These are phyloP conservation scores for Nannizzia gypsea DNA, from an alignment of 2,329 filamentous ascomycete genomes.

Conservation along the genomic window DNA sequence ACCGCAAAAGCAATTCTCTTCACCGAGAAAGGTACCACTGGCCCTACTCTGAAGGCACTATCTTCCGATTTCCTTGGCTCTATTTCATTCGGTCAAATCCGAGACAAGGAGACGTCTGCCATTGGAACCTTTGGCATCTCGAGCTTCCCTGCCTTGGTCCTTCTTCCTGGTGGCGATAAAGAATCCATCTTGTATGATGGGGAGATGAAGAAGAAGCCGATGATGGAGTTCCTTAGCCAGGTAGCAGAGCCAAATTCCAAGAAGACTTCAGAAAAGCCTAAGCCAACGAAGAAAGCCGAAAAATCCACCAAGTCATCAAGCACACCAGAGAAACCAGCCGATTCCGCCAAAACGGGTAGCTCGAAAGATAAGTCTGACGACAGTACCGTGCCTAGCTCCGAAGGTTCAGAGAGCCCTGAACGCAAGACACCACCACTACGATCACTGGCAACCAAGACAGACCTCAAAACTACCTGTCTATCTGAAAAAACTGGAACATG, in stretches of 20 bases:
- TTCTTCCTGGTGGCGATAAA: slow-evolving; percentile 60
- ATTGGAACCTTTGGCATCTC: slow-evolving; percentile 63
- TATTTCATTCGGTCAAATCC: slow-evolving; percentile 69
- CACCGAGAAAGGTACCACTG: slow-evolving; percentile 82
- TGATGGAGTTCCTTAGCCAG: slow-evolving; percentile 73
- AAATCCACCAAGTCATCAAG: slow-evolving; percentile 38
- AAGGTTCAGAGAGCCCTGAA: slow-evolving; percentile 6
- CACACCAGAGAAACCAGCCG: slow-evolving; percentile 39
- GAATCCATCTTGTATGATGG: slow-evolving; percentile 65
- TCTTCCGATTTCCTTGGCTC: slow-evolving; percentile 82
- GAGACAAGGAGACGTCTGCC: slow-evolving; percentile 62
- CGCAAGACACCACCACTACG: slow-evolving; percentile 48
- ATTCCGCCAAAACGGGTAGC: slow-evolving; percentile 6
- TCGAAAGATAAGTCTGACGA: background rate
- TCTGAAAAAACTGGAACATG: slow-evolving; percentile 68
- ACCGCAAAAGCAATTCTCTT: slow-evolving; percentile 80
- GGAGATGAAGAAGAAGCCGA: slow-evolving; percentile 70
- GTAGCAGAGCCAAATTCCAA: slow-evolving; percentile 69
- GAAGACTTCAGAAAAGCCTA: slow-evolving; percentile 41
- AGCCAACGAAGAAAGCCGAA: slow-evolving; percentile 20
- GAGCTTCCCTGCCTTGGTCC: slow-evolving; percentile 67
- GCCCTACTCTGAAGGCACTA: slow-evolving; percentile 66
- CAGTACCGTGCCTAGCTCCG: slow-evolving; percentile 2
- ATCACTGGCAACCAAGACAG: slow-evolving; percentile 50
- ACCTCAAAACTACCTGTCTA: slow-evolving; percentile 61